phyloP scores from a whole-genome alignment of 331 rosid genomes.

The Dryas integrifolia region DNA sequence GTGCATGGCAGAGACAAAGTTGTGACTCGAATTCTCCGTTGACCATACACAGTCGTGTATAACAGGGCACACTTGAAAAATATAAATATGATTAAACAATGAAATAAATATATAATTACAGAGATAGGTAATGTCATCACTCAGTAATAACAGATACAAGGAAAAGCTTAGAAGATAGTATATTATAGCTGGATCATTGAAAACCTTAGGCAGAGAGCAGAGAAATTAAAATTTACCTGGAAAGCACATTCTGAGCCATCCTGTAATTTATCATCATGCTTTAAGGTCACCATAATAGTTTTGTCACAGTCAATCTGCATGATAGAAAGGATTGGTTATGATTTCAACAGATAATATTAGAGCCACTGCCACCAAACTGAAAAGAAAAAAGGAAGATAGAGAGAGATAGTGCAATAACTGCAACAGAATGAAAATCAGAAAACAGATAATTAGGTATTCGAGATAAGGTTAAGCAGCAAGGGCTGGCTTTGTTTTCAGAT shows the following conservation, averaged over 20 bases:
- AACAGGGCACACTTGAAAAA: constrained; percentile 79
- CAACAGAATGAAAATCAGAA: constrained; percentile 1
- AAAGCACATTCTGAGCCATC: constrained; percentile 97
- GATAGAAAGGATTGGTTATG: neutral
- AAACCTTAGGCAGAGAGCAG: constrained; percentile 25
- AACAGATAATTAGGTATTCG: neutral
- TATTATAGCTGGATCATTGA: constrained; percentile 10
- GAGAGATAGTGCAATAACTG: too few relatives aligned
- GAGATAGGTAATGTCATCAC: neutral
- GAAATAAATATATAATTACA: constrained; percentile 21
- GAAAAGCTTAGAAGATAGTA: neutral
- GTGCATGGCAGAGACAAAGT: constrained; percentile 92
- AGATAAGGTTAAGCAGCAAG: neutral
- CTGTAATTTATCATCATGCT: constrained; percentile 95
- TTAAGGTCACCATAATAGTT: constrained; percentile 80
- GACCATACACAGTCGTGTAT: constrained; percentile 89
- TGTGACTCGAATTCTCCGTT: constrained; percentile 85
- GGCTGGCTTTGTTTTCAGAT: neutral
- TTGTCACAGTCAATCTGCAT: constrained; percentile 96
- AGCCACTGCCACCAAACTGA: neutral
- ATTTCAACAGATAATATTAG: constrained; percentile 2
- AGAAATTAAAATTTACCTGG: constrained; percentile 61
- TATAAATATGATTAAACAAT: constrained; percentile 2
- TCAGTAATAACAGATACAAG: constrained; percentile 6
- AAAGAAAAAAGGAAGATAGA: neutral